phyloP scores from a whole-genome alignment of 768 basidiomycete species.

The Termitomyces sp. region DNA sequence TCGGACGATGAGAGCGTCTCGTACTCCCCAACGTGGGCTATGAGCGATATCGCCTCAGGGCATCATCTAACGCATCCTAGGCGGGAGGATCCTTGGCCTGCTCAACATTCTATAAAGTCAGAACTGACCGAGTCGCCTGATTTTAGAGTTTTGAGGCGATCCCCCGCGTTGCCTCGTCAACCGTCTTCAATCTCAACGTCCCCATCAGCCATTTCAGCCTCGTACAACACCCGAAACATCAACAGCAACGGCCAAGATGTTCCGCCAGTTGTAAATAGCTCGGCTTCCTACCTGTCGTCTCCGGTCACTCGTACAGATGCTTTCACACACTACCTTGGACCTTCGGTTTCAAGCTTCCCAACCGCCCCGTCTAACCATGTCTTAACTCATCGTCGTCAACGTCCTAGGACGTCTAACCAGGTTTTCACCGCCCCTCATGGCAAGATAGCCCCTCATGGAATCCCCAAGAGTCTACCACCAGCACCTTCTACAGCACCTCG shows the following conservation, averaged over 20 bases:
- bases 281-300: constrained; percentile 38
- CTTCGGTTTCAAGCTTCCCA: constrained; percentile 48
- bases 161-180: constrained; percentile 43
- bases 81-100: neutral
- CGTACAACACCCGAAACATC: constrained; percentile 28
- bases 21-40: constrained; percentile 4
- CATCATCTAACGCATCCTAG: neutral
- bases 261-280: constrained; percentile 40
- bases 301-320: constrained; percentile 39
- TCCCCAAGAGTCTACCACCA: constrained; percentile 67
- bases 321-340: constrained; percentile 43
- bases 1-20: neutral
- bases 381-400: constrained; percentile 48
- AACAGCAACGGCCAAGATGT: constrained; percentile 44
- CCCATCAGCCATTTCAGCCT: constrained; percentile 50
- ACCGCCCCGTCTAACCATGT: constrained; percentile 44
- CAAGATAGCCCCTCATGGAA: constrained; percentile 75
- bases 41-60: neutral
- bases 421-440: constrained; percentile 65
- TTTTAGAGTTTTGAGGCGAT: constrained; percentile 54
- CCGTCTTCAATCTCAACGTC: constrained; percentile 19
- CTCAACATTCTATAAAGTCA: constrained; percentile 23
- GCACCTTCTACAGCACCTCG: constrained; percentile 58
- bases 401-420: constrained; percentile 66
- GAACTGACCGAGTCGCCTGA: constrained; percentile 48